These are phyloP conservation scores for Penicillium oxalicum DNA, from an alignment of 2,329 filamentous ascomycete species.

Conservation along the genomic window DNA sequence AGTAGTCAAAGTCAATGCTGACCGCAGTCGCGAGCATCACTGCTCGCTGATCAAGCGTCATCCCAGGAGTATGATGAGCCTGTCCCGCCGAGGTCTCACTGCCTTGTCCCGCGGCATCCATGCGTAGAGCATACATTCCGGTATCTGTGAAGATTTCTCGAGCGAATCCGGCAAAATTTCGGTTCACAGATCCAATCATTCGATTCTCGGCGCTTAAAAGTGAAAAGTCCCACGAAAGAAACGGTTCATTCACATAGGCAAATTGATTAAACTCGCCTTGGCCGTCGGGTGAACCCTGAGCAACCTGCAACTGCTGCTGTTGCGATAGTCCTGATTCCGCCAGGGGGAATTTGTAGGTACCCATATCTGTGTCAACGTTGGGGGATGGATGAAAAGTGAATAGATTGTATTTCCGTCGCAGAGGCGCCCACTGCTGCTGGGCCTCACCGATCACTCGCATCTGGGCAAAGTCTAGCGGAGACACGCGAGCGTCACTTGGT, in stretches of 20 bases:
- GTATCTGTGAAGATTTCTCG: slow-evolving; percentile 62
- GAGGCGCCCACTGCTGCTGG: slow-evolving; percentile 58
- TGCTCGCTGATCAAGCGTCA: slow-evolving; percentile 61
- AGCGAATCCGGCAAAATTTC: slow-evolving; percentile 58
- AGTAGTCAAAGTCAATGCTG: slow-evolving; percentile 62
- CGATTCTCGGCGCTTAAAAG: slow-evolving; percentile 46
- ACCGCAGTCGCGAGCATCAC: slow-evolving; percentile 63
- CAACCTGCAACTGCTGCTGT: slow-evolving; percentile 42
- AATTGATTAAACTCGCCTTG: slow-evolving; percentile 53
- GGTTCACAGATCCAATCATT: slow-evolving; percentile 57
- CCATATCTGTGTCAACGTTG: slow-evolving; percentile 29
- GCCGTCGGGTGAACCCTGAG: slow-evolving; percentile 21
- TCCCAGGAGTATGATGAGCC: slow-evolving; percentile 37
- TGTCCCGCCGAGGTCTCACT: slow-evolving; percentile 26
- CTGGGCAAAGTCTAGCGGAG: slow-evolving; percentile 47
- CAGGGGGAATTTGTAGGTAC: slow-evolving; percentile 37
- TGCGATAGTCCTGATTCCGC: slow-evolving; percentile 46
- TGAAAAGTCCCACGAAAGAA: slow-evolving; percentile 61
- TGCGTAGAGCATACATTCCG: slow-evolving; percentile 58
- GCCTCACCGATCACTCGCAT: slow-evolving; percentile 61
- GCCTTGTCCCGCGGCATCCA: slow-evolving; percentile 54
- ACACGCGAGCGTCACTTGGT: slow-evolving; percentile 42
- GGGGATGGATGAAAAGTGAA: slow-evolving; percentile 52
- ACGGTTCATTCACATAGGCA: slow-evolving; percentile 57
- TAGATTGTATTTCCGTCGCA: slow-evolving; percentile 59